These are phyloP conservation scores for Clarireedia hainanense DNA, from an alignment of 2,329 filamentous ascomycete genomes.

Conservation along the genomic window DNA sequence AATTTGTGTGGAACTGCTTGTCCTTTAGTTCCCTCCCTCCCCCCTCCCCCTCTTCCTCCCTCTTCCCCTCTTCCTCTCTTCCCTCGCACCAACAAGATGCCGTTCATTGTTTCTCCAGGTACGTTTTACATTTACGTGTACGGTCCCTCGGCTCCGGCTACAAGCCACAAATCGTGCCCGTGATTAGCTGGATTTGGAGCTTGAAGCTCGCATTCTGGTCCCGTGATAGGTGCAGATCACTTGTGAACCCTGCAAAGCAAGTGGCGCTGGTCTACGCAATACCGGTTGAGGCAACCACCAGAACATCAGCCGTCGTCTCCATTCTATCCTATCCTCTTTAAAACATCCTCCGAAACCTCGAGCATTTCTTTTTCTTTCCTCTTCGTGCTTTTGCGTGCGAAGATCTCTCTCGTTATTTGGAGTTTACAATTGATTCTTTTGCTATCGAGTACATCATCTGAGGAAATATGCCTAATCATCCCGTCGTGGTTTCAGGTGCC, in stretches of 20 bases:
- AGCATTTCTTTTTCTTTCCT: not conserved
- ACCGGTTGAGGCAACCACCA: not conserved
- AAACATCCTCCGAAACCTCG: not conserved
- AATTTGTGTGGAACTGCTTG: not conserved
- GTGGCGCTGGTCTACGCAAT: constrained; percentile 9
- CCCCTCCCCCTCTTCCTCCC: not conserved
- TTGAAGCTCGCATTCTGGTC: not conserved
- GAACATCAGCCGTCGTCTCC: not conserved
- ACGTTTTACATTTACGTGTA: not conserved
- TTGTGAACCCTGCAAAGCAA: constrained; percentile 8
- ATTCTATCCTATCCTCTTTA: not conserved
- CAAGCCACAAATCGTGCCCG: not conserved
- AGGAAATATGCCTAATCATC: constrained; percentile 28
- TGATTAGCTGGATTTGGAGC: constrained; percentile 3
- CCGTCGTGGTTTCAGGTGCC: constrained; percentile 26
- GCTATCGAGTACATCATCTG: not conserved
- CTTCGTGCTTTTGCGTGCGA: not conserved
- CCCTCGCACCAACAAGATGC: not conserved
- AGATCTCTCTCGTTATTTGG: not conserved
- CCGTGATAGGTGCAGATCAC: constrained; percentile 5
- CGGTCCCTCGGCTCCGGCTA: not conserved
- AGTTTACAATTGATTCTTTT: not conserved
- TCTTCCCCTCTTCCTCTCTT: not conserved
- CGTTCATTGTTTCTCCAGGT: constrained; percentile 9
- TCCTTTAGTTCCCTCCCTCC: not conserved